Evolutionary conservation across 345 rosid species (phyloP).

Genomic region (Brassica napus): DNA sequence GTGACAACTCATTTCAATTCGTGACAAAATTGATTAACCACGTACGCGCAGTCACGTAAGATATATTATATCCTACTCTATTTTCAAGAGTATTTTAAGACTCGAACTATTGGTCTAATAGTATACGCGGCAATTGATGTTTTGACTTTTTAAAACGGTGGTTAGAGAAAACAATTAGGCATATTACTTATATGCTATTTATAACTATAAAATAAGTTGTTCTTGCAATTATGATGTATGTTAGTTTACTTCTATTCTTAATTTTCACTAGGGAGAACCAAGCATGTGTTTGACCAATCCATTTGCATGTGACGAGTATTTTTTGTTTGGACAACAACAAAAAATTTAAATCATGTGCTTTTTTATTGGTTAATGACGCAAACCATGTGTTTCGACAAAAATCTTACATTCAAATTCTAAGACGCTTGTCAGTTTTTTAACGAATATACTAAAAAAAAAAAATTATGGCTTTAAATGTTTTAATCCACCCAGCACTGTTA

Average conservation of each 20-base stretch:
- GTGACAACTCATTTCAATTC: conserved; percentile 25
- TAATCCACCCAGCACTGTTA: no score
- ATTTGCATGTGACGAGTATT: neutral
- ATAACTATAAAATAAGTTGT: neutral
- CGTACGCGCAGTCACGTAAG: neutral
- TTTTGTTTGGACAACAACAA: neutral
- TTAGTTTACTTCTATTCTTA: neutral
- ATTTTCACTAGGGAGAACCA: neutral
- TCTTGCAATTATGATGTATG: neutral
- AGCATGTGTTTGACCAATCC: neutral
- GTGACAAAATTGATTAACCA: conserved; percentile 6
- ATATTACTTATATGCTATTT: no score
- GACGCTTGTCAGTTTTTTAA: neutral
- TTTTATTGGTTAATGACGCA: neutral
- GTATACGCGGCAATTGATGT: neutral
- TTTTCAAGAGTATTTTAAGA: neutral
- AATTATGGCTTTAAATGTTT: no score
- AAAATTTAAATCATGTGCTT: neutral
- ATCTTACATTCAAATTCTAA: neutral
- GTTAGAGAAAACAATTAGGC: neutral
- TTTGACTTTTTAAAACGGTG: neutral
- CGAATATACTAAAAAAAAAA: neutral
- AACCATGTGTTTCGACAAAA: neutral
- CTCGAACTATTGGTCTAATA: neutral
- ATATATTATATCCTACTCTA: neutral